Evolutionary conservation across 805 yeast species (phyloP), one percentile per base, ranked within the genome.

Genomic region (Komagataella kurtzmanii): DNA sequence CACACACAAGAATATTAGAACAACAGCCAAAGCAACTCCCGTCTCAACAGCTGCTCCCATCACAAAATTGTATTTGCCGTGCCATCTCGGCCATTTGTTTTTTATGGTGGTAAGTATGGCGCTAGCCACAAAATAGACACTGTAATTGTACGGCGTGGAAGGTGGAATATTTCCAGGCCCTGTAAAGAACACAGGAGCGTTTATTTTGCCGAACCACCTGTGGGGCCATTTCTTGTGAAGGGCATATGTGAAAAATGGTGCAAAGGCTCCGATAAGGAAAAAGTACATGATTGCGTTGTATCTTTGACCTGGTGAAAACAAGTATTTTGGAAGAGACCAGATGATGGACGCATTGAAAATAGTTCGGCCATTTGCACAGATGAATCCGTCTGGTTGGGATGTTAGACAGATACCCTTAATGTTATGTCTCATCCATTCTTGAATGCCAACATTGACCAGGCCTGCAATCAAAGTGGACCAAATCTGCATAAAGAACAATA

Each of bases 31-130:
- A 0, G 88, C 87, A 12, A 83, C 74, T 1, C 88, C 88, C 6
- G 84, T 76, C 48, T 82, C 82, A 21, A 84, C 62, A 1, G 80
- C 89, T 19, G 85, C 80, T 17, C 85, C 76, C 51, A 84, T 65
- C 3, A 82, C 75, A 60, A 81, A 83, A 61, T 82, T 83, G 63
- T 84, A 84, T 63, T 82, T 83, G 45, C 82, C 81, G 89, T 90
- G 84, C 90, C 89, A 84, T 48, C 72, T 66, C 49, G 77, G 68
- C 66, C 77, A 81, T 54, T 71, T 69, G 49, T 77, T 71, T 54
- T 79, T 79, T 53, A 83, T 65, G 58, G 71, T 70, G 64, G 73
- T 79, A 67, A 83, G 83, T 3, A 71, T 50, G 55, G 72, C 73
- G 4, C 86, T 84, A 45, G 77, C 70, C 43, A 70, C 61, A 55